Evolutionary conservation across 2,329 filamentous ascomycete species (phyloP), one percentile per base, ranked within the genome.

Genomic region (Beauveria asiatica): DNA sequence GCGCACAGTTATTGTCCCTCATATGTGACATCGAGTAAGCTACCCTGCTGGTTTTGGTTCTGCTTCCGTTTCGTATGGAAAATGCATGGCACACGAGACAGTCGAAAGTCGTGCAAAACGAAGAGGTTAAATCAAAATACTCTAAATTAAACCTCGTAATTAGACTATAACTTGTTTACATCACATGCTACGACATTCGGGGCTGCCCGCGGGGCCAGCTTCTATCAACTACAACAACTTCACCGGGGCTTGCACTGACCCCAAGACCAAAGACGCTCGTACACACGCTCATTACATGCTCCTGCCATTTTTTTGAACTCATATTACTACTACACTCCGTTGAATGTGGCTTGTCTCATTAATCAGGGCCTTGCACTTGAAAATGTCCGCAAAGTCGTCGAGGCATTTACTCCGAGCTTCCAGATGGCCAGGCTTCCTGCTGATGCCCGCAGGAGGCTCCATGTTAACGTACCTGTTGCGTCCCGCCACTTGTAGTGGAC

Each of bases 401-500:
- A 75, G 63, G 59, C 73, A 75, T 49, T 67, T 63, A 61, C 67
- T 72, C 19, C 72, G 67, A 17, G 68, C 67, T 37, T 70, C 66
- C 11, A 73, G 27, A 57, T 74, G 72, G 16, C 70, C 70, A 5
- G 66, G 65, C 62, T 70, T 73, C 41, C 62, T 67, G 61, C 72
- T 74, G 51, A 74, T 73, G 21, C 73, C 72, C 50, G 64, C 59
- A 3, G 63, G 56, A 1, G 73, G 72, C 25, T 68, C 65, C 41
- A 67, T 65, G 62, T 72, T 73, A 65, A 69, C 67, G 42, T 69
- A 73, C 17, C 60, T 64, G 3, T 72, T 64, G 37, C 67, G 67
- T n/a, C 73, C 73, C 11, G 63, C 67, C 44, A 74, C 71, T 0
- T 72, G 67, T 17, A 76, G 64, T 0, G 73, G 73, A 0, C 72